Evolutionary conservation across 2,329 filamentous ascomycete species (phyloP).

Genomic region (Fusarium marasasianum): DNA sequence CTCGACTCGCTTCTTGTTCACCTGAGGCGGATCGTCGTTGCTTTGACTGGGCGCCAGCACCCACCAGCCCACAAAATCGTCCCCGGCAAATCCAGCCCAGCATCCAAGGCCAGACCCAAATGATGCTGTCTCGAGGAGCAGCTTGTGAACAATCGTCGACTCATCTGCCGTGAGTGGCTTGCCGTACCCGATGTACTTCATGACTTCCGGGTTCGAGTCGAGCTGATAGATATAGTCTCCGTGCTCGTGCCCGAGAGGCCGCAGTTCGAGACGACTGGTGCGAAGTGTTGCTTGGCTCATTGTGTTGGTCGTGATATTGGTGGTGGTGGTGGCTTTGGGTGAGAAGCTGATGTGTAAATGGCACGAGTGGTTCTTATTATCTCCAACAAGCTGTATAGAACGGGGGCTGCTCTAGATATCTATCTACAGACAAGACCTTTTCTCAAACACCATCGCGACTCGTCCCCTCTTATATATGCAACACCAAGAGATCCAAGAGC

Average conservation of each 20-base stretch:
- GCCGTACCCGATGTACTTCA: slow-evolving; percentile 38
- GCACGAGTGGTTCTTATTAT: neutral
- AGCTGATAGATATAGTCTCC: slow-evolving; percentile 33
- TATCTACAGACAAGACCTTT: neutral
- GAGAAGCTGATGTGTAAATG: neutral
- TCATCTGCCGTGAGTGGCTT: slow-evolving; percentile 32
- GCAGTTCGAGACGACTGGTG: slow-evolving; percentile 30
- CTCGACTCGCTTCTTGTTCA: slow-evolving; percentile 31
- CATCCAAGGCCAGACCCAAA: slow-evolving; percentile 33
- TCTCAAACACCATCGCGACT: neutral
- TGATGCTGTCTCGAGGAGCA: slow-evolving; percentile 35
- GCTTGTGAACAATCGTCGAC: slow-evolving; percentile 35
- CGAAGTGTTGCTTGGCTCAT: slow-evolving; percentile 34
- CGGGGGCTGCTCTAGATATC: neutral
- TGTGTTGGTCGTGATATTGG: neutral
- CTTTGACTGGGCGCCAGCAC: slow-evolving; percentile 38
- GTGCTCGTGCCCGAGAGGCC: slow-evolving; percentile 29
- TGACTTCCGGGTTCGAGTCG: slow-evolving; percentile 32
- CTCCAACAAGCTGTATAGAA: neutral
- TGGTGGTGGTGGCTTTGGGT: neutral
- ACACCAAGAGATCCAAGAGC: slow-evolving; percentile 7
- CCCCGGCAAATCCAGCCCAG: slow-evolving; percentile 34
- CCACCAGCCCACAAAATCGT: slow-evolving; percentile 47
- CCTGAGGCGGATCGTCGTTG: slow-evolving; percentile 12
- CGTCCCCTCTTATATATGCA: slow-evolving; percentile 28